Evolutionary conservation across 2,329 filamentous ascomycete genomes (phyloP), one percentile per base, ranked within the genome.

Genomic region (Rachicladosporium sp.): DNA sequence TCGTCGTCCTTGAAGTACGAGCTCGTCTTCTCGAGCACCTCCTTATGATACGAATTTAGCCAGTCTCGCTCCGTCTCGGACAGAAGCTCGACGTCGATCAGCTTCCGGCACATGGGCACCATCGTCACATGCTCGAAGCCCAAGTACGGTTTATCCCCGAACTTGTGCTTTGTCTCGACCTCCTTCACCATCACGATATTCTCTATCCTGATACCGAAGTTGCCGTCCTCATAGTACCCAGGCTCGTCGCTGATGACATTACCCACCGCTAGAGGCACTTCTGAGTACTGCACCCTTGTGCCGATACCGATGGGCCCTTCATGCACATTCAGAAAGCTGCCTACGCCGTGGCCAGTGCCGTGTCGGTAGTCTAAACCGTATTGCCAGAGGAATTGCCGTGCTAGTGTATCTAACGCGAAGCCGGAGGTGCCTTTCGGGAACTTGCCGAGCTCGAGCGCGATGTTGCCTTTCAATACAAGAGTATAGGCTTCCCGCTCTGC

Each of bases 111-210:
- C 63, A 94, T 87, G 0, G 91, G 91, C 11, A 89, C 86, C 86
- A 98, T 86, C 0, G 91, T 98, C 48, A 96, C 87, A 61, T 93
- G 85, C 66, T 98, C 89, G 51, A 98, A 98, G 3, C 88, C 87
- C 29, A 96, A 69, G 64, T 84, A 98, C 2, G 88, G 82, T 66
- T 93, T 94, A 53, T 94, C 89, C 12, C 88, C 89, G 56, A 96
- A 96, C 29, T 79, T 77, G 62, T 93, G 74, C 45, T 80, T 79
- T 4, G 89, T 94, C 62, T 88, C 70, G n/a, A 82, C 80, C 58
- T 95, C 87, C 49, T 76, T 81, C 23, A 93, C 86, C 70, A 96
- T 81, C 48, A 93, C 77, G 53, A 98, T 78, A 59, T 98, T 98
- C 64, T 98, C 91, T 54, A 95, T 95, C 11, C 91, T 81, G 50